These are phyloP conservation scores for Oxytropis ochrocephala DNA, from an alignment of 306 rosid species.

Conservation along the genomic window DNA sequence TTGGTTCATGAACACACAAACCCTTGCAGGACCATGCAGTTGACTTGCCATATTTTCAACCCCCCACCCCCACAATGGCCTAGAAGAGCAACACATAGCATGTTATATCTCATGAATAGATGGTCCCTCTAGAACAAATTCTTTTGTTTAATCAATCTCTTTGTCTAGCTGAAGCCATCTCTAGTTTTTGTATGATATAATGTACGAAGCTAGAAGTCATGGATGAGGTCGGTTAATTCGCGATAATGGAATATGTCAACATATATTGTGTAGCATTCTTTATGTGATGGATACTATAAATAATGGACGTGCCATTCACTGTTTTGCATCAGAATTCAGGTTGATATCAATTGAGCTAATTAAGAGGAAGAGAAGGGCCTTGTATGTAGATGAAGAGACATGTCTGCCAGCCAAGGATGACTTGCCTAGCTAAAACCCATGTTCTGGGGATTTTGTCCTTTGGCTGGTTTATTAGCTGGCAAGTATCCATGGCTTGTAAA, in stretches of 20 bases:
- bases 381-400: slow-evolving; percentile 59
- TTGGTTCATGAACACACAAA: slow-evolving; percentile 22
- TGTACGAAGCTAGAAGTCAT: neutral
- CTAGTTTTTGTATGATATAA: neutral
- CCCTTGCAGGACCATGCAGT: slow-evolving; percentile 4
- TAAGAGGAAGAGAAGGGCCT: slow-evolving; percentile 39
- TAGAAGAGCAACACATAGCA: slow-evolving; percentile 7
- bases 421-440: slow-evolving; percentile 36
- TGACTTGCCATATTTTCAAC: slow-evolving; percentile 25
- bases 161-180: neutral
- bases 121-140: slow-evolving; percentile 43
- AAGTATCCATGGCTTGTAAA: slow-evolving; percentile 34
- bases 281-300: slow-evolving; percentile 20
- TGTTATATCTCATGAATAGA: neutral
- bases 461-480: slow-evolving; percentile 34
- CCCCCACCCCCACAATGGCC: neutral
- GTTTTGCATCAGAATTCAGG: neutral
- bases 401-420: slow-evolving; percentile 65
- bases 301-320: slow-evolving; percentile 3
- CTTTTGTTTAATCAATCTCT: slow-evolving; percentile 2
- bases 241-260: neutral
- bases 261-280: neutral
- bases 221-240: neutral
- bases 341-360: neutral
- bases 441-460: neutral